Base-by-base conservation (phyloP, 2,329 filamentous ascomycete genomes). In the Chrysoporthe cubensis region DNA sequence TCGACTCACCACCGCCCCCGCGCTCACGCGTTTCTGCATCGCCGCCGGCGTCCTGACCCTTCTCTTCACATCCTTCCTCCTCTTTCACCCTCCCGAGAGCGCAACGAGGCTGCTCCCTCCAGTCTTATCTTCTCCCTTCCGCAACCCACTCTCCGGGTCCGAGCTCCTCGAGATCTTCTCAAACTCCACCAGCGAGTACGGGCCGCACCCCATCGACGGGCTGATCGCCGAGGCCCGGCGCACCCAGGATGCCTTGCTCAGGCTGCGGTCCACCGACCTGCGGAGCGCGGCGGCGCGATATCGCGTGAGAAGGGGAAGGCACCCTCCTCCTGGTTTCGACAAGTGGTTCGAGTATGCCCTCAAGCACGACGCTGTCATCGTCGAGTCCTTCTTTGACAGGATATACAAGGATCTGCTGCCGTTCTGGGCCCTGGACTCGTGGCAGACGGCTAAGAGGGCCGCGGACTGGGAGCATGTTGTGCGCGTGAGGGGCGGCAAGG, bases 371-470 rank as follows among this genome's bases (percentile, higher is more conserved):
- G 80, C 81, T 54, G 71, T 83, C 69, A 75, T 84, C 34, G 77
- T 84, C 40, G 82, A 84, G 71, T 78, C 81, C 69, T 82, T 82
- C 71, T 86, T 85, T 69, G 84, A 86, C 69, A 84, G 84, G 72
- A 84, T 86, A 62, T 82, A 85, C 73, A 80, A 85, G 71, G 84
- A 86, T 71, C 73, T 84, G 16, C 75, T 77, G 32, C 85, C 85
- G 1, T 87, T 87, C 72, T 88, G 85, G 85, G 85, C 82, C 13
- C 73, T 87, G 13, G 78, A 84, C 11, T 77, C 85, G 2, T 66
- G 66, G 62, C 70, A 70, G 18, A 71, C 72, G 16, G 73, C 73
- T 42, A 48, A 62, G 46, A 77, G 80, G 50, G 82, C 84, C 58
- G 75, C 77, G n/a, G 73, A 78, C 6, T 83, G 81, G 78, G 78